Evolutionary conservation across 1,284 basidiomycete species (phyloP).

Genomic region (Lentinula novae-zelandiae): DNA sequence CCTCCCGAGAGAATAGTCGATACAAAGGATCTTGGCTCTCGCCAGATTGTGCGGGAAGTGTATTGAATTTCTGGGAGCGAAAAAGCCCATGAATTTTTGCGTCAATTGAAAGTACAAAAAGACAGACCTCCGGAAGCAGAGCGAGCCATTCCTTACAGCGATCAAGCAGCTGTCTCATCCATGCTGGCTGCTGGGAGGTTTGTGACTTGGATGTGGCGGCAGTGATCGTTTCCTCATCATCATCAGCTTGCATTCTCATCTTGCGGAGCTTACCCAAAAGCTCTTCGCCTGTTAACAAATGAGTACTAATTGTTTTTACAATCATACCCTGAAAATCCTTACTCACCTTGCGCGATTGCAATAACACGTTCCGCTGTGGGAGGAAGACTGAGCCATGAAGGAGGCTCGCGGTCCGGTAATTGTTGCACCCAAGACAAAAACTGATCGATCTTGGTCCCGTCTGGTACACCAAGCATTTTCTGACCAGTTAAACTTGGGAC

Average conservation of each 20-base stretch:
- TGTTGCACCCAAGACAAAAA: constrained; percentile 86
- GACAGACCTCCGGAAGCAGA: constrained; percentile 67
- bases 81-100: constrained; percentile 11
- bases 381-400: constrained; percentile 89
- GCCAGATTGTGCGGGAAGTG: constrained; percentile 55
- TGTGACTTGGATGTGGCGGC: constrained; percentile 52
- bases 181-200: constrained; percentile 70
- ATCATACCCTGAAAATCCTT: constrained; percentile 3
- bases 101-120: not conserved
- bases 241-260: constrained; percentile 88
- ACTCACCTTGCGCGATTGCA: constrained; percentile 82
- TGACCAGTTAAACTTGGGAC: constrained; percentile 64
- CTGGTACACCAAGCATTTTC: constrained; percentile 71
- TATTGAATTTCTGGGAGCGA: constrained; percentile 53
- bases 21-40: constrained; percentile 83
- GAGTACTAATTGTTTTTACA: not conserved
- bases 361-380: constrained; percentile 89
- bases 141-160: constrained; percentile 82
- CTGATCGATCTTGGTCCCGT: constrained; percentile 87
- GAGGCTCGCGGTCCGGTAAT: constrained; percentile 88
- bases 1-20: constrained; percentile 87
- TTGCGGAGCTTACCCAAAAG: constrained; percentile 84
- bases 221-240: constrained; percentile 68
- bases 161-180: constrained; percentile 84
- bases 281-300: constrained; percentile 60